A percentile compares a stretch with the other conserved stretches of the same genome.
phyloP scores from a whole-genome alignment of 805 yeast species.

The Ogataea dorogensis region DNA sequence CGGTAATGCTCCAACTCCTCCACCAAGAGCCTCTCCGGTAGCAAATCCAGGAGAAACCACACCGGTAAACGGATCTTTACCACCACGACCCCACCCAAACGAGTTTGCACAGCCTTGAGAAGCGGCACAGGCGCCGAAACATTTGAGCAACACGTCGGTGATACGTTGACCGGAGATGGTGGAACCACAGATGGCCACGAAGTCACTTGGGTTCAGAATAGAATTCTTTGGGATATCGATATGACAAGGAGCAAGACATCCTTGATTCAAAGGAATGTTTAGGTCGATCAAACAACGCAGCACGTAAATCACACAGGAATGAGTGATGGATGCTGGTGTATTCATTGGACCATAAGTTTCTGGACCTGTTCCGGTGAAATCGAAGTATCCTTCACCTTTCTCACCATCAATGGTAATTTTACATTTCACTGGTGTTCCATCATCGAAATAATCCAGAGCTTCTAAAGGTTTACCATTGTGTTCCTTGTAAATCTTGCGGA shows the following conservation, averaged over 20 bases:
- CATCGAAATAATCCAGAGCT: slow-evolving; percentile 51
- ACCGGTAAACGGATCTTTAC: slow-evolving; percentile 38
- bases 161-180: slow-evolving; percentile 58
- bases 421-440: slow-evolving; percentile 50
- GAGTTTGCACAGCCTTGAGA: slow-evolving; percentile 60
- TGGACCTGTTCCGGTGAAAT: slow-evolving; percentile 50
- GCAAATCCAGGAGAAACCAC: slow-evolving; percentile 48
- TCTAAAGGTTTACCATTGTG: slow-evolving; percentile 32
- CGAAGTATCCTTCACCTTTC: slow-evolving; percentile 45
- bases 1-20: slow-evolving; percentile 54
- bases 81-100: slow-evolving; percentile 54
- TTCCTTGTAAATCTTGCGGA: slow-evolving; percentile 40
- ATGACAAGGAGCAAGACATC: slow-evolving; percentile 46
- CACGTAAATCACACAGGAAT: slow-evolving; percentile 53
- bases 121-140: slow-evolving; percentile 55
- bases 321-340: slow-evolving; percentile 53
- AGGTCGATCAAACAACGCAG: slow-evolving; percentile 48
- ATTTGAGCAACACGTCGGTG: slow-evolving; percentile 51
- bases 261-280: slow-evolving; percentile 56
- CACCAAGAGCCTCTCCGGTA: slow-evolving; percentile 53
- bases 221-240: slow-evolving; percentile 35
- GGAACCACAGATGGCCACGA: slow-evolving; percentile 52
- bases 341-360: slow-evolving; percentile 53
- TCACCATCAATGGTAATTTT: slow-evolving; percentile 40
- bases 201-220: slow-evolving; percentile 41